Base-by-base conservation (phyloP, 2,329 filamentous ascomycete genomes). In the Coleophoma cylindrospora region DNA sequence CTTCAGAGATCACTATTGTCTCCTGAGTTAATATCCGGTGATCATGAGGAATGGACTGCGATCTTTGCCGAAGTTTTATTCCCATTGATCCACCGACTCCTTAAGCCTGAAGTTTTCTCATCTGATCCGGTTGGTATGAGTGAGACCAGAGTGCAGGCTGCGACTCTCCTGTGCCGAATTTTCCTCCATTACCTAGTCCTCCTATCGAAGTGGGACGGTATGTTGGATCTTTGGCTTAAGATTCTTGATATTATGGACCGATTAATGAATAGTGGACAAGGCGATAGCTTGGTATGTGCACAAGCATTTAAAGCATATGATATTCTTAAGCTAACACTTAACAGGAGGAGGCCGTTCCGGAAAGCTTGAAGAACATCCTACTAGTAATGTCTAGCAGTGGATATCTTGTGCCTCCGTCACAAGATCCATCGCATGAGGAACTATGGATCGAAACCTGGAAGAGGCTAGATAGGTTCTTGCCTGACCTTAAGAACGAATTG, bases 21-120 rank as follows among this genome's bases (percentile, higher is more conserved):
- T 2, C 86, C 89, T 0, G 86, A 94, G 53, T 77, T 97, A 37
- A 89, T 87, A 1, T 87, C 86, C n/a, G 82, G 79, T 45, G 86
- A 94, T 54, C 88, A 95, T 62, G 82, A 89, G 57, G 89, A 95
- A 70, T 97, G 94, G 92, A 94, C 87, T 0, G 89, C 90, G 38
- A 96, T 99, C 47, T 99, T 99, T 67, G 83, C 84, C 55, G 88
- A 96, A 64, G 91, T 97, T 2, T 75, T 99, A 14, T 96, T 99
- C 68, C 94, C 94, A 1, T 76, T 99, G 13, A 92, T 97, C 54
- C 77, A 87, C 34, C 82, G 88, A 54, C 77, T 99, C 2, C 76
- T 99, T 14, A 96, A 96, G 67, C 94, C 94, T 1, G 94, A 99
- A 68, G 86, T 96, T 10, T 96, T 95, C 66, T 90, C 91, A 48